Evolutionary conservation across 2,329 filamentous ascomycete species (phyloP).

Genomic region (Aspergillus bombycis): DNA sequence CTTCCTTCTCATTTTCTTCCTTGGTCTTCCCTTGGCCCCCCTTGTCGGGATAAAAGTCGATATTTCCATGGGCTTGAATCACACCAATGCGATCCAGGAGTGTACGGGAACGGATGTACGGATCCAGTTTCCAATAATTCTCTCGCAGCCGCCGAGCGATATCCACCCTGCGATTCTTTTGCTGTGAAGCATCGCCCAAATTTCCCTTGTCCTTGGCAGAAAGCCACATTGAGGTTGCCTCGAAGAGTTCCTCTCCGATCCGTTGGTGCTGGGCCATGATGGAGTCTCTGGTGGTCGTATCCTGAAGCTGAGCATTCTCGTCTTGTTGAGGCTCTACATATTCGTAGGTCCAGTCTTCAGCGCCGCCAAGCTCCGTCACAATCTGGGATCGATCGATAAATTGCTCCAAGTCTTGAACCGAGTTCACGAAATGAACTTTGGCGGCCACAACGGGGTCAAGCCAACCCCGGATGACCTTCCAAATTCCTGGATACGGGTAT

Average conservation of each 20-base stretch:
- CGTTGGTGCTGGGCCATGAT: constrained; percentile 64
- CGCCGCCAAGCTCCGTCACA: constrained; percentile 78
- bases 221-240: constrained; percentile 75
- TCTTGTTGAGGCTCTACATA: constrained; percentile 75
- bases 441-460: constrained; percentile 90
- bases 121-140: constrained; percentile 1
- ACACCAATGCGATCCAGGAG: constrained; percentile 1
- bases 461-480: constrained; percentile 92
- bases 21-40: not conserved
- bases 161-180: not conserved
- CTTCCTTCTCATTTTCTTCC: not conserved
- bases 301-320: constrained; percentile 75
- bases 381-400: constrained; percentile 73
- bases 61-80: not conserved
- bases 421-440: constrained; percentile 90
- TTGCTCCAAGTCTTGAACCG: constrained; percentile 71
- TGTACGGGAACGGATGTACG: not conserved
- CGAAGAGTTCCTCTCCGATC: constrained; percentile 72
- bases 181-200: not conserved
- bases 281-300: constrained; percentile 62
- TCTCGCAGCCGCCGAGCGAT: not conserved
- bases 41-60: not conserved
- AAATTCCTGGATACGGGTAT: constrained; percentile 64
- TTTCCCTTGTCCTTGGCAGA: constrained; percentile 31
- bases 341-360: constrained; percentile 78